Evolutionary conservation across 768 basidiomycete species (phyloP).

Genomic region (Fomitopsis serialis): DNA sequence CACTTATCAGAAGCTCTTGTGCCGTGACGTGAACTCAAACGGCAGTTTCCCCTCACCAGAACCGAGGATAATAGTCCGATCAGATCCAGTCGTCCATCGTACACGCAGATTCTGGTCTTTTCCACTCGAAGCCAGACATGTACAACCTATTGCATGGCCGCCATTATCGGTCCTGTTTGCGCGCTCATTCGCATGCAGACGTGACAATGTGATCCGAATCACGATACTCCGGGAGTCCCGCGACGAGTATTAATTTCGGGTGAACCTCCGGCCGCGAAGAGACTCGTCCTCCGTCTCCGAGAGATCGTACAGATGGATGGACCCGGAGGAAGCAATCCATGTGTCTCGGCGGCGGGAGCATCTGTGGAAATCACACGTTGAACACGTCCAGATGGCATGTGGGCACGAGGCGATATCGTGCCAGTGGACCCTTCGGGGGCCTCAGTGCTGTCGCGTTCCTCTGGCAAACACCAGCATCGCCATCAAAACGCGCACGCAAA

Average conservation of each 20-base stretch:
- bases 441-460: background rate
- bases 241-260: constrained; percentile 1
- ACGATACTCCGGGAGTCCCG: background rate
- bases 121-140: background rate
- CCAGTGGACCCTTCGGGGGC: background rate
- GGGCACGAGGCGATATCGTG: constrained; percentile 2
- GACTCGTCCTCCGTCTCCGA: constrained; percentile 1
- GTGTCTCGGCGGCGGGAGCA: background rate
- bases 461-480: background rate
- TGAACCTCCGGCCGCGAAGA: background rate
- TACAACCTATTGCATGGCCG: background rate
- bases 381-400: constrained; percentile 2
- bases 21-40: background rate
- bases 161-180: background rate
- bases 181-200: background rate
- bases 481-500: constrained; percentile 1
- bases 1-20: background rate
- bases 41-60: background rate
- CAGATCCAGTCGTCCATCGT: background rate
- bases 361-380: constrained; percentile 1
- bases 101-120: background rate
- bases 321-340: background rate
- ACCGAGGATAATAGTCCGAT: background rate
- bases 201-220: background rate
- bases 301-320: background rate